Evolutionary conservation across 352 stramenopile genomes (phyloP).

Genomic region (Pythium aristosporum): DNA sequence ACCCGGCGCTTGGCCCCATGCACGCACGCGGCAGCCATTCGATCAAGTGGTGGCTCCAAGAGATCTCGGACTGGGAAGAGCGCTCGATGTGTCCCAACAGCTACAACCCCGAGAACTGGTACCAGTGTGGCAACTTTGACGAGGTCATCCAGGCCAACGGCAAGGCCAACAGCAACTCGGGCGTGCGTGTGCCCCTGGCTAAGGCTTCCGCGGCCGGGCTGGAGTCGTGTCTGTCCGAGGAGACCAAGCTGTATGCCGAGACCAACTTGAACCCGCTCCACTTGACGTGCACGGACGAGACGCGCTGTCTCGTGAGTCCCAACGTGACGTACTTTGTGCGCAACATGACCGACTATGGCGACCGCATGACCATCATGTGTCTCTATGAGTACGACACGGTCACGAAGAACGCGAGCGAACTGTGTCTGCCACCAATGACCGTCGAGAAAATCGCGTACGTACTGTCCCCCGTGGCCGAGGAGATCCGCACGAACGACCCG

Average conservation of each 20-base stretch:
- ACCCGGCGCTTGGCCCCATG: slow-evolving; percentile 51
- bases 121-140: slow-evolving; percentile 59
- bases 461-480: slow-evolving; percentile 48
- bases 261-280: slow-evolving; percentile 64
- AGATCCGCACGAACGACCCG: slow-evolving; percentile 55
- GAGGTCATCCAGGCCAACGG: slow-evolving; percentile 39
- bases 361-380: slow-evolving; percentile 71
- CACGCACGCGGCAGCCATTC: slow-evolving; percentile 67
- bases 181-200: slow-evolving; percentile 39
- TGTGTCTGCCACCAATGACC: slow-evolving; percentile 63
- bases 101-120: slow-evolving; percentile 72
- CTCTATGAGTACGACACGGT: slow-evolving; percentile 63
- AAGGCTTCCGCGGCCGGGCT: slow-evolving; percentile 34
- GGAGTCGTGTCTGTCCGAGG: slow-evolving; percentile 52
- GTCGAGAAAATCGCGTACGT: slow-evolving; percentile 58
- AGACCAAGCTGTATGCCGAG: slow-evolving; percentile 54
- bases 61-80: slow-evolving; percentile 71
- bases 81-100: slow-evolving; percentile 70
- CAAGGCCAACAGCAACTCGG: slow-evolving; percentile 22
- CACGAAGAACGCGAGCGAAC: slow-evolving; percentile 44
- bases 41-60: slow-evolving; percentile 71
- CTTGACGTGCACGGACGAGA: slow-evolving; percentile 50
- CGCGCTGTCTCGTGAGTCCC: slow-evolving; percentile 35
- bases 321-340: slow-evolving; percentile 61
- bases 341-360: slow-evolving; percentile 57